A percentile compares a stretch with the other conserved stretches of the same genome.
These are phyloP conservation scores for Pichia norvegensis DNA, from an alignment of 1,139 yeast genomes.

Conservation along the genomic window DNA sequence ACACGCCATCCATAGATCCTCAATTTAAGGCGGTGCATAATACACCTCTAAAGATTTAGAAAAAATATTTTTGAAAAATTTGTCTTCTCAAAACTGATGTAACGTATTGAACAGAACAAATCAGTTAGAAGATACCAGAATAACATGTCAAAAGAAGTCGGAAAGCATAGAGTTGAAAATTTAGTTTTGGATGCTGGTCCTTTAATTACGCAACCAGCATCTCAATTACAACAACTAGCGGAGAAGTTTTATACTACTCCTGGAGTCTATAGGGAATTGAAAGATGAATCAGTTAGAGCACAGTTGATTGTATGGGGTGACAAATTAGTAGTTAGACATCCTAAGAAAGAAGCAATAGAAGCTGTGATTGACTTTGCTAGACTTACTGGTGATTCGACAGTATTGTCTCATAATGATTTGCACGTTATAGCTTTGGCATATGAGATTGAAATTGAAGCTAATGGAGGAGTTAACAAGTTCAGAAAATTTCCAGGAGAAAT, in stretches of 20 bases:
- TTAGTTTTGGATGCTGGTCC: slow-evolving; percentile 94
- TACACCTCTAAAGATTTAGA: no score
- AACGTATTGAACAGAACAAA: background rate
- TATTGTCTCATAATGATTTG: slow-evolving; percentile 82
- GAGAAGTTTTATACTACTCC: slow-evolving; percentile 77
- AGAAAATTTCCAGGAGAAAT: slow-evolving; percentile 68
- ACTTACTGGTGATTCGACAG: slow-evolving; percentile 85
- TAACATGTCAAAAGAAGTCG: background rate
- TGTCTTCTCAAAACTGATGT: no score
- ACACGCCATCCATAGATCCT: background rate
- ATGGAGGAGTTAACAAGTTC: slow-evolving; percentile 60
- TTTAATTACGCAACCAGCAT: slow-evolving; percentile 75
- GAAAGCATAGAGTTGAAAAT: slow-evolving; percentile 34
- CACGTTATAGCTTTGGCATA: slow-evolving; percentile 88
- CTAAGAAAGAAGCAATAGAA: slow-evolving; percentile 54
- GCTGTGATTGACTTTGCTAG: slow-evolving; percentile 71
- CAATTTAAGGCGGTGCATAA: no score
- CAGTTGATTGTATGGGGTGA: slow-evolving; percentile 77
- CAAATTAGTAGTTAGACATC: slow-evolving; percentile 59
- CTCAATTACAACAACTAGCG: slow-evolving; percentile 65
- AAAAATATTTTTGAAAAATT: no score
- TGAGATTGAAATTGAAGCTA: slow-evolving; percentile 69
- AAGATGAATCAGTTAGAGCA: slow-evolving; percentile 75
- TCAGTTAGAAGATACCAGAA: background rate
- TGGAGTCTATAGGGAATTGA: slow-evolving; percentile 78